These are phyloP conservation scores for Pseudocercospora vitis DNA, from an alignment of 2,329 filamentous ascomycete genomes.

Conservation along the genomic window DNA sequence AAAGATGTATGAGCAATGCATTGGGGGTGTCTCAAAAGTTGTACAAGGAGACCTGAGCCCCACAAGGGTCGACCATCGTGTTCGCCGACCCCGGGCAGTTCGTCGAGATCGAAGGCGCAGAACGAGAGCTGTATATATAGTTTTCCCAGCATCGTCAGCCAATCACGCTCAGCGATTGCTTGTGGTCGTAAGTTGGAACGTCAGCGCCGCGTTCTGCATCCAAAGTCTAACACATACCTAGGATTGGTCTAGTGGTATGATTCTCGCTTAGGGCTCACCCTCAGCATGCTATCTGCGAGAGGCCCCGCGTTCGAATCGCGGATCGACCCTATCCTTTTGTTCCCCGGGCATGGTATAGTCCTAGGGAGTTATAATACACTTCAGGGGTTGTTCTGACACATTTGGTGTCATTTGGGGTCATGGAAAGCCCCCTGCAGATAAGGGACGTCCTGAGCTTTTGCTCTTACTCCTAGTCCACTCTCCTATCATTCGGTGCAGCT, in stretches of 20 bases:
- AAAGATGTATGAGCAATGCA: too few relatives aligned
- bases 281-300: conserved; percentile 23
- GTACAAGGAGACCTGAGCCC: too few relatives aligned
- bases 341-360: background rate
- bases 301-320: conserved; percentile 29
- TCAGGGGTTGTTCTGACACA: background rate
- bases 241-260: conserved; percentile 9
- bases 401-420: background rate
- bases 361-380: background rate
- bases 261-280: conserved; percentile 28
- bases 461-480: too few relatives aligned
- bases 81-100: background rate
- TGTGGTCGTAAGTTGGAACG: background rate
- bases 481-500: too few relatives aligned
- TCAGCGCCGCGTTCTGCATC: background rate
- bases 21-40: too few relatives aligned
- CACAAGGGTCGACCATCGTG: too few relatives aligned
- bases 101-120: background rate
- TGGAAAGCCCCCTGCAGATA: too few relatives aligned
- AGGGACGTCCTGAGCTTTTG: too few relatives aligned
- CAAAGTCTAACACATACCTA: background rate
- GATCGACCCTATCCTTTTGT: conserved; percentile 3
- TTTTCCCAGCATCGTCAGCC: background rate
- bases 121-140: background rate
- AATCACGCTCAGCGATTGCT: background rate